Conservation (phyloP, 805 yeast genomes). For the Cyberlindnera misumaiensis region DNA sequence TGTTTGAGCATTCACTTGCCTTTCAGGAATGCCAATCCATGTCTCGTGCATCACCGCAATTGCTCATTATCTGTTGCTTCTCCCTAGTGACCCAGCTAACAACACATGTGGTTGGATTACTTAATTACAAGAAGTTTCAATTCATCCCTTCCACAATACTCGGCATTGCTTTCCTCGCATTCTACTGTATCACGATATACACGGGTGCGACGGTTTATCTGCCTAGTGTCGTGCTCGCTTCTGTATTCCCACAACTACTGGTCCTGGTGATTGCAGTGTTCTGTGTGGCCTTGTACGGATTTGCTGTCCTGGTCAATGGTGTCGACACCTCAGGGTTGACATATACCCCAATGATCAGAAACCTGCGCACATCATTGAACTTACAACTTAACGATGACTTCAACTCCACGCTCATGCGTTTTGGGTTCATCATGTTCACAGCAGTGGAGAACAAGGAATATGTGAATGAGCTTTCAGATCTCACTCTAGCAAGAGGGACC, state of each 20-base stretch:
- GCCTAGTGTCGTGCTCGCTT: slow-evolving; percentile 50
- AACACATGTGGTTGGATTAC: slow-evolving; percentile 56
- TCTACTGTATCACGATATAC: slow-evolving; percentile 35
- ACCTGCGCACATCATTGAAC: slow-evolving; percentile 32
- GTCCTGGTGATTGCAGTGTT: slow-evolving; percentile 42
- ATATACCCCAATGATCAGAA: slow-evolving; percentile 30
- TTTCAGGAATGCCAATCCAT: slow-evolving; percentile 62
- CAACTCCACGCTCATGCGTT: slow-evolving; percentile 50
- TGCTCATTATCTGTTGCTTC: slow-evolving; percentile 44
- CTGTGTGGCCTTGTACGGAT: slow-evolving; percentile 45
- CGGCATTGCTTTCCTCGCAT: slow-evolving; percentile 46
- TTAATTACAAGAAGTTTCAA: slow-evolving; percentile 46
- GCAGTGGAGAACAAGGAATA: slow-evolving; percentile 63
- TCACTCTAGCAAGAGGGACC: slow-evolving; percentile 43
- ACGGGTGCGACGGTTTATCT: slow-evolving; percentile 38
- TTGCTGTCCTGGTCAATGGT: slow-evolving; percentile 57
- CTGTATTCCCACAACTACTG: slow-evolving; percentile 62
- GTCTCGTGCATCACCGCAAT: slow-evolving; percentile 45
- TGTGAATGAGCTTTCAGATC: slow-evolving; percentile 47
- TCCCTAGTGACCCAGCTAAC: slow-evolving; percentile 53
- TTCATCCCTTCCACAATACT: slow-evolving; percentile 57
- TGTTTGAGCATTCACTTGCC: slow-evolving; percentile 70
- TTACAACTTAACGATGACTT: slow-evolving; percentile 52
- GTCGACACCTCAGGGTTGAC: slow-evolving; percentile 29
- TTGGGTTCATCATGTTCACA: slow-evolving; percentile 59